Base-by-base conservation (phyloP, 23 red algal species). In the Gracilaria caudata region DNA sequence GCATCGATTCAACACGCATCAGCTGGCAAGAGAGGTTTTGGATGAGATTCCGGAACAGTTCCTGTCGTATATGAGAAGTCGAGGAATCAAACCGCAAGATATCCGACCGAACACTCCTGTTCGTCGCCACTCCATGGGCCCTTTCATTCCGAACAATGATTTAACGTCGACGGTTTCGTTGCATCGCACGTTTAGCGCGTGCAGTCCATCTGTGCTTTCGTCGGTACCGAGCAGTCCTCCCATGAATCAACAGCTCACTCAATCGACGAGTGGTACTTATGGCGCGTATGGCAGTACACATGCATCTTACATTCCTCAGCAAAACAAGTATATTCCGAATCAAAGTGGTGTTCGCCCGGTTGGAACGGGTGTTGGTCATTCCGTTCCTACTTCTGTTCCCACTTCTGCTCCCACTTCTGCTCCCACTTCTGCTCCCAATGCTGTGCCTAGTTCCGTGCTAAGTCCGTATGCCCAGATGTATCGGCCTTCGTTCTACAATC, bases 31-130 rank as follows among this genome's bases (percentile, higher is more conserved):
- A 40, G 83, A 86, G 54, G 82, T 94, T 37, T 73, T 94, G 29
- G 91, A 86, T 40, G 91, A 87, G 59, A 94, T 94, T 65, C 91
- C 91, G 29, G 83, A 77, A 28, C 91, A 94, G 47, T 63, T 94
- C 21, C 26, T 94, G 35, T 85, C 80, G 25, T 94, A 81, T 51
- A 87, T 87, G 72, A 30, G 83, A 44, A 87, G 73, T 82, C 46
- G 57, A 11, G 61, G 81, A 47, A 93, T 93, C 53, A 73, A 77
- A 64, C 90, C 90, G 35, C n/a, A 43, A 16, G 86, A 90, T 43
- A 90, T 90, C 20, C 36, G 41, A 47, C 86, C 86, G 36, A 7
- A 11, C 7, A 17, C 28, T 35, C 39, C 30, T 20, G 30, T 33
- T 45, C 46, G 44, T 56, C 74, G 46, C 44, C 20, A 35, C 28